Conservation (phyloP, 2,329 filamentous ascomycete genomes). For the Colletotrichum gloeosporioides region DNA sequence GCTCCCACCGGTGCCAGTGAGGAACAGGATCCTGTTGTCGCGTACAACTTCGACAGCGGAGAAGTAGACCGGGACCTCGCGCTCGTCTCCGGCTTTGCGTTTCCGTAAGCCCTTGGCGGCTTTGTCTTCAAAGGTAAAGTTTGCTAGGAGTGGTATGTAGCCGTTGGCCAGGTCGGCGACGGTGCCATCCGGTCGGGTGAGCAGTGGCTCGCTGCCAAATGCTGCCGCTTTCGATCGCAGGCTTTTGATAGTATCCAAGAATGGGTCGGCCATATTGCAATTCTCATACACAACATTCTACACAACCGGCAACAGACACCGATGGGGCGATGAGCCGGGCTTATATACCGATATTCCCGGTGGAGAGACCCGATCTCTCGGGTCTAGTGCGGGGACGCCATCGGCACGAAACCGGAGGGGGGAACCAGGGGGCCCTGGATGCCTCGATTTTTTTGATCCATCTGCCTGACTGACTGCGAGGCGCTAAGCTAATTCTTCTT, state of each 20-base stretch:
- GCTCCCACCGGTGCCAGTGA: neutral
- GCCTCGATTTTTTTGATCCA: neutral
- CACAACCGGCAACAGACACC: too few relatives aligned
- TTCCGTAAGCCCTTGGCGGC: neutral
- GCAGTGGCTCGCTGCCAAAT: neutral
- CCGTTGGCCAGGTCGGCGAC: neutral
- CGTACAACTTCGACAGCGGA: neutral
- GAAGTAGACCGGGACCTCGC: neutral
- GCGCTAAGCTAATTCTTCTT: rapidly evolving
- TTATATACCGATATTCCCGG: neutral
- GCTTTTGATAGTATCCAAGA: neutral
- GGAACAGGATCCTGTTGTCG: neutral
- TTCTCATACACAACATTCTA: neutral
- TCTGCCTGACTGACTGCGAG: neutral
- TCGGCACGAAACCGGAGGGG: neutral
- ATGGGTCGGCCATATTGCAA: neutral
- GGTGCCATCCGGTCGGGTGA: neutral
- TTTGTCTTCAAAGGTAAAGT: conserved; percentile 2
- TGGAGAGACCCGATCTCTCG: neutral
- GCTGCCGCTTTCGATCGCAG: neutral
- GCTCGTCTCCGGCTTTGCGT: neutral
- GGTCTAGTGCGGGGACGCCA: neutral
- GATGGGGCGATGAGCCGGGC: neutral
- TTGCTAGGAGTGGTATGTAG: neutral
- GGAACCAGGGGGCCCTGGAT: neutral